Evolutionary conservation across 805 yeast genomes (phyloP).

Genomic region (Candida hungchunana): DNA sequence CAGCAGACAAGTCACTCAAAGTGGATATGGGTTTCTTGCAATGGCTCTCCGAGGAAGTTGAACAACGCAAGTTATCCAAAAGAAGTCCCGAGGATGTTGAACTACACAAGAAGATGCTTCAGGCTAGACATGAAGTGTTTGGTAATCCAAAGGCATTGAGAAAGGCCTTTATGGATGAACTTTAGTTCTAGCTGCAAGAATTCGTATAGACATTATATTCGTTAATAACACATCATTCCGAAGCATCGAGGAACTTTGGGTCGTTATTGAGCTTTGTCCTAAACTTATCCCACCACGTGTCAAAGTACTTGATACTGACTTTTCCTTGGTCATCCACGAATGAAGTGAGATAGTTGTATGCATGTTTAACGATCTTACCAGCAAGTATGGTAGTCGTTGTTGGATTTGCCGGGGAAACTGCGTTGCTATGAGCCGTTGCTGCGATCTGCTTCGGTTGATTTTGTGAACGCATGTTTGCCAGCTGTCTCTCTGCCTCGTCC

Average conservation of each 20-base stretch:
- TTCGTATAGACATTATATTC: not conserved
- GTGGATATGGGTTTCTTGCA: constrained; percentile 41
- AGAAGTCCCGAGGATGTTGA: constrained; percentile 29
- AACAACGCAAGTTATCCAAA: constrained; percentile 26
- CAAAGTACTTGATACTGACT: constrained; percentile 83
- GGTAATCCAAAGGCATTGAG: constrained; percentile 75
- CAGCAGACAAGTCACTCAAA: constrained; percentile 26
- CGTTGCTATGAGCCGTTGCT: constrained; percentile 25
- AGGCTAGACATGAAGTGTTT: constrained; percentile 60
- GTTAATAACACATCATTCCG: constrained; percentile 6
- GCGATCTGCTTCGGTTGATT: constrained; percentile 19
- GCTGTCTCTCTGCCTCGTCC: constrained; percentile 54
- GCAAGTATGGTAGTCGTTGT: constrained; percentile 60
- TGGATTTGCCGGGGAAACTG: constrained; percentile 33
- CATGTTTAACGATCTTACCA: constrained; percentile 84
- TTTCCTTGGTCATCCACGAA: constrained; percentile 75
- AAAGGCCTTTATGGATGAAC: constrained; percentile 52
- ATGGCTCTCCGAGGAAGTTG: constrained; percentile 57
- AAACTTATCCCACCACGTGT: constrained; percentile 95
- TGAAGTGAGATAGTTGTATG: constrained; percentile 87
- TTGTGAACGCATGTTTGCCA: constrained; percentile 35
- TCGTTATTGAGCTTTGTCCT: constrained; percentile 69
- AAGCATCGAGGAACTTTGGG: constrained; percentile 69
- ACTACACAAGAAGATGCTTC: constrained; percentile 38
- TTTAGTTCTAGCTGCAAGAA: constrained; percentile 26